Evolutionary conservation across 2,329 filamentous ascomycete species (phyloP).

Genomic region (Microcyclospora pomicola): DNA sequence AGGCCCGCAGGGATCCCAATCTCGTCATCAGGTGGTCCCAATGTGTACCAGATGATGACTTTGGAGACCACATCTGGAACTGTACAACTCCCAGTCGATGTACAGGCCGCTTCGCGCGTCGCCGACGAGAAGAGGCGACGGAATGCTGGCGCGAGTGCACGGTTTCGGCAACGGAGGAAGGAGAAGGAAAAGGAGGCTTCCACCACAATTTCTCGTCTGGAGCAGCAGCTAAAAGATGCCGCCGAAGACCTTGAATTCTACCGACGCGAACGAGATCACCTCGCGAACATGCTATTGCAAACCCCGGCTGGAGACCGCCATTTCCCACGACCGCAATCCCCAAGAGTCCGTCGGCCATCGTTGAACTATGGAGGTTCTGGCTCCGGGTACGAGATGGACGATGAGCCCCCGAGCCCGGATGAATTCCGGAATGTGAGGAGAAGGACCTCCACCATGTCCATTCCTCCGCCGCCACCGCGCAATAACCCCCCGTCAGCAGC

Average conservation of each 20-base stretch:
- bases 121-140: conserved; percentile 75
- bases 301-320: conserved; percentile 39
- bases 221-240: conserved; percentile 54
- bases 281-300: conserved; percentile 51
- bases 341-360: conserved; percentile 21
- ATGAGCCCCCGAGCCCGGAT: conserved; percentile 16
- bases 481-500: conserved; percentile 3
- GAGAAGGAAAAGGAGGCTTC: conserved; percentile 65
- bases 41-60: conserved; percentile 40
- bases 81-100: conserved; percentile 57
- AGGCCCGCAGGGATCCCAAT: conserved; percentile 30
- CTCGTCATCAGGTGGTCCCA: conserved; percentile 30
- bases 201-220: conserved; percentile 53
- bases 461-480: conserved; percentile 11
- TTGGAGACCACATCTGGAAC: conserved; percentile 37
- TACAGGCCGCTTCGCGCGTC: conserved; percentile 66
- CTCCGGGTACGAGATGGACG: conserved; percentile 9
- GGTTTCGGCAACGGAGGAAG: conserved; percentile 70
- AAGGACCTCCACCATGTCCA: conserved; percentile 15
- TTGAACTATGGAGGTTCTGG: conserved; percentile 3
- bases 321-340: conserved; percentile 31
- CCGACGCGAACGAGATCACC: conserved; percentile 55
- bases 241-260: conserved; percentile 60
- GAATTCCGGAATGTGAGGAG: conserved; percentile 16
- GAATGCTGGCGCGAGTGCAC: conserved; percentile 72